Evolutionary conservation across 805 yeast genomes (phyloP).

Genomic region (Sporopachydermia lactativora): DNA sequence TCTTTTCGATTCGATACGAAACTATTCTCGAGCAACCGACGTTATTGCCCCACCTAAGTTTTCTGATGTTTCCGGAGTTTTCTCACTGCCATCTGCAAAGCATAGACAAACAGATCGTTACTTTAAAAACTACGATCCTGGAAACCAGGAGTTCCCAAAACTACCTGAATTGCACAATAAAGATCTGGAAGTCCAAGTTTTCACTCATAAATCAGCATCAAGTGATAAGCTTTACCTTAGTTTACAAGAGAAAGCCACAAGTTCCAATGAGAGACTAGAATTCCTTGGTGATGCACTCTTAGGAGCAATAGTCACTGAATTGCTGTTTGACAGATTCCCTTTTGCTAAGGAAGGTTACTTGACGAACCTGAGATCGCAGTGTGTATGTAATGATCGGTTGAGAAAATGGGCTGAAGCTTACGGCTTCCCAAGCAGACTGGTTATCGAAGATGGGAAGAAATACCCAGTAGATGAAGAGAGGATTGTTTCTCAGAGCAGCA

Average conservation of each 20-base stretch:
- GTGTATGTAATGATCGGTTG: conserved; percentile 63
- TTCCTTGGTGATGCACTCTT: conserved; percentile 83
- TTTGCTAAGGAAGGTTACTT: conserved; percentile 68
- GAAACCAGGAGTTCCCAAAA: conserved; percentile 31
- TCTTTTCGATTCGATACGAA: neutral
- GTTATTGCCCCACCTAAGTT: neutral
- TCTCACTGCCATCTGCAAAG: neutral
- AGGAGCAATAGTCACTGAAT: conserved; percentile 51
- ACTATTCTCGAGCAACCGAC: neutral
- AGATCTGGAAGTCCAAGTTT: conserved; percentile 51
- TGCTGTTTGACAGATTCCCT: conserved; percentile 55
- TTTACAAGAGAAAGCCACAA: conserved; percentile 39
- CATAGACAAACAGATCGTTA: neutral
- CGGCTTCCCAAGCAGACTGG: conserved; percentile 25
- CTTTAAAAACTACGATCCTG: neutral
- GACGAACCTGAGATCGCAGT: conserved; percentile 49
- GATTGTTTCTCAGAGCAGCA: no score
- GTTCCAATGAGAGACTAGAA: conserved; percentile 80
- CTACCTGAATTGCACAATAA: conserved; percentile 55
- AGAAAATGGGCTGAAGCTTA: conserved; percentile 58
- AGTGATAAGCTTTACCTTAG: conserved; percentile 42
- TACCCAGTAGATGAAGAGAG: no score
- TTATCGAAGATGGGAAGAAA: neutral
- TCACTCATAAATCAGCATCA: conserved; percentile 65
- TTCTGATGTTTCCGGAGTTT: neutral